Percentiles rank a stretch among this genome's conserved stretches.
phyloP scores from a whole-genome alignment of 2,329 filamentous ascomycete genomes.

The Cladosporium oxysporum region DNA sequence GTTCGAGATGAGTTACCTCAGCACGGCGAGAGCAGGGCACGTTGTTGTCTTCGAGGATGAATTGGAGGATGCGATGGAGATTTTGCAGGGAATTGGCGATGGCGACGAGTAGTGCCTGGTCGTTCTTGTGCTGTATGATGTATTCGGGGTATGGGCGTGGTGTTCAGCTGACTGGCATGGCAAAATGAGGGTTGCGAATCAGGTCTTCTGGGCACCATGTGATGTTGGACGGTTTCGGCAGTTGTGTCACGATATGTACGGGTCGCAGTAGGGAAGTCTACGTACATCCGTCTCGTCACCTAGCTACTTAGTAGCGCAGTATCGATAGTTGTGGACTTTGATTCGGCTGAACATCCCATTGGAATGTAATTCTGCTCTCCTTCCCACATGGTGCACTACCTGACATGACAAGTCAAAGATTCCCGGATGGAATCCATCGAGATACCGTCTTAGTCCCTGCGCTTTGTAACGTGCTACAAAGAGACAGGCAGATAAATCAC shows the following conservation, averaged over 20 bases:
- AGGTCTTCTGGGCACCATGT: no score
- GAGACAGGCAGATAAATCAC: neutral
- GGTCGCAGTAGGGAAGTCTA: neutral
- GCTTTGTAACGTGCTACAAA: neutral
- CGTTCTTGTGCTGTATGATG: neutral
- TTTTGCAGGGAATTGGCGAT: slow-evolving; percentile 48
- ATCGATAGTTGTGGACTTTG: neutral
- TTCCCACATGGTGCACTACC: no score
- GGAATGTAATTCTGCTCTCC: no score
- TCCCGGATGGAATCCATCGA: neutral
- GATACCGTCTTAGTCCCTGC: neutral
- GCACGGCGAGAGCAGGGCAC: slow-evolving; percentile 82
- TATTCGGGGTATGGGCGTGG: no score
- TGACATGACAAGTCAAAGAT: no score
- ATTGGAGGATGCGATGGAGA: slow-evolving; percentile 70
- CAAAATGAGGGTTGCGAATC: neutral
- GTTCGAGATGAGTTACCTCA: slow-evolving; percentile 82
- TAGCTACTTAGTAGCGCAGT: neutral
- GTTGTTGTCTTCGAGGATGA: slow-evolving; percentile 81
- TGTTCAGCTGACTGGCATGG: neutral
- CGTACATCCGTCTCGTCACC: neutral
- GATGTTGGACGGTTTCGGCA: neutral
- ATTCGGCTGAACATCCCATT: no score
- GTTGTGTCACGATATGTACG: neutral
- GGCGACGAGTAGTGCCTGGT: neutral